Base-by-base conservation (phyloP, 805 yeast genomes). In the Metschnikowia anglica region DNA sequence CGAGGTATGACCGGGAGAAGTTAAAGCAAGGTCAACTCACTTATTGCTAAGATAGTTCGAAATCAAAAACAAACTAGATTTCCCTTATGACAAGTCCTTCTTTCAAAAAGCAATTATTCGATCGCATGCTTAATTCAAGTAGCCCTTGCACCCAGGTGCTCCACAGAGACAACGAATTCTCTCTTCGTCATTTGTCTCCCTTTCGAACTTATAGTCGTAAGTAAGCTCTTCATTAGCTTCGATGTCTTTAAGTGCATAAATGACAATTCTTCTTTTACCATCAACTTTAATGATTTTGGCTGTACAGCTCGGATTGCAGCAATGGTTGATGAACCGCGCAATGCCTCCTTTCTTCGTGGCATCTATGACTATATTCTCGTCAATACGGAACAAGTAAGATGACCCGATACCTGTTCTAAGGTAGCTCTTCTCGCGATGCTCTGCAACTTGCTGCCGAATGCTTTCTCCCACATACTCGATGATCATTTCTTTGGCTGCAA, bases 261-360 rank as follows among this genome's bases (percentile, higher is more conserved):
- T 89, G 40, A 90, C 98, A 68, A 93, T 91, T 62, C 98, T 76
- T 65, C 88, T 88, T 56, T 79, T 83, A 3, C 97, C 97, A 46
- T 89, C 97, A 29, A 89, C 97, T 62, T 88, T 88, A 56, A 90
- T 90, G 58, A 93, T 89, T 59, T 90, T 91, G 1, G 99, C 98
- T 0, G 96, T 89, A 66, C 99, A 93, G 53, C 96, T 89, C 1
- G 99, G 99, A 40, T 85, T 86, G 67, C 99, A 93, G 61, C 97
- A 89, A 62, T 93, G 99, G 56, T 93, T 93, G 61, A 93, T 93
- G 58, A 93, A 93, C 47, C 99, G 73, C 0, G 99, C 98, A 56
- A 90, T 90, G 3, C 98, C 97, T 20, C 99, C 99, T 50, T 83
- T 86, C 60, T 90, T 91, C 0, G 98, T 91, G 5, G 99, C 99